Percentiles rank a stretch among this genome's conserved stretches.
These are phyloP conservation scores for Halophytophthora batemanensis DNA, from an alignment of 352 stramenopile species.

Conservation along the genomic window DNA sequence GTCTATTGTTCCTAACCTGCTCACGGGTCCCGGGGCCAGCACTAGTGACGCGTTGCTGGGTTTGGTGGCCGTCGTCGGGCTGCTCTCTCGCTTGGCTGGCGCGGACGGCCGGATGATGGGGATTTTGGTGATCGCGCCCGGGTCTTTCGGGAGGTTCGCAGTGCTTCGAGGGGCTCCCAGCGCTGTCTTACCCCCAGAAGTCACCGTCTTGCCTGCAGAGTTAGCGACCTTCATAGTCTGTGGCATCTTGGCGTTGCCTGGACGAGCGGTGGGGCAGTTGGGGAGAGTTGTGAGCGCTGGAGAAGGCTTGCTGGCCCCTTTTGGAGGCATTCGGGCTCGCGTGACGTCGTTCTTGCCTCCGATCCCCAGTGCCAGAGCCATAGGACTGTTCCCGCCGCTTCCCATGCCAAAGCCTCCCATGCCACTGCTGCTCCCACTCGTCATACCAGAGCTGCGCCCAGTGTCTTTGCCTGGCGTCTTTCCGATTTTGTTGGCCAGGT, in stretches of 20 bases:
- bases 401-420: conserved; percentile 23
- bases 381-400: conserved; percentile 21
- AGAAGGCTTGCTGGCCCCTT: conserved; percentile 49
- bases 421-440: conserved; percentile 10
- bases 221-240: conserved; percentile 48
- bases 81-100: conserved; percentile 67
- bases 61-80: conserved; percentile 49
- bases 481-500: conserved; percentile 72
- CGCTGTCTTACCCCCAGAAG: conserved; percentile 32
- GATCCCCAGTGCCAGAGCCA: conserved; percentile 32
- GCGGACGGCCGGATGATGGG: conserved; percentile 67
- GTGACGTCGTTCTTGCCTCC: conserved; percentile 33
- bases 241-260: conserved; percentile 47
- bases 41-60: conserved; percentile 25
- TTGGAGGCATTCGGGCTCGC: conserved; percentile 39
- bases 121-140: conserved; percentile 58
- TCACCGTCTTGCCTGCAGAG: conserved; percentile 45
- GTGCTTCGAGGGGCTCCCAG: conserved; percentile 31
- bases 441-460: conserved; percentile 17
- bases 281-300: conserved; percentile 58
- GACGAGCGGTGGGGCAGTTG: conserved; percentile 50
- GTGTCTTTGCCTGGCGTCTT: conserved; percentile 57
- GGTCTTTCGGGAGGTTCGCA: conserved; percentile 45
- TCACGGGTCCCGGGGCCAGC: conserved; percentile 14
- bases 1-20: conserved; percentile 38